Evolutionary conservation across 2,329 filamentous ascomycete species (phyloP), one percentile per base, ranked within the genome.

Genomic region (Fonsecaea nubica): DNA sequence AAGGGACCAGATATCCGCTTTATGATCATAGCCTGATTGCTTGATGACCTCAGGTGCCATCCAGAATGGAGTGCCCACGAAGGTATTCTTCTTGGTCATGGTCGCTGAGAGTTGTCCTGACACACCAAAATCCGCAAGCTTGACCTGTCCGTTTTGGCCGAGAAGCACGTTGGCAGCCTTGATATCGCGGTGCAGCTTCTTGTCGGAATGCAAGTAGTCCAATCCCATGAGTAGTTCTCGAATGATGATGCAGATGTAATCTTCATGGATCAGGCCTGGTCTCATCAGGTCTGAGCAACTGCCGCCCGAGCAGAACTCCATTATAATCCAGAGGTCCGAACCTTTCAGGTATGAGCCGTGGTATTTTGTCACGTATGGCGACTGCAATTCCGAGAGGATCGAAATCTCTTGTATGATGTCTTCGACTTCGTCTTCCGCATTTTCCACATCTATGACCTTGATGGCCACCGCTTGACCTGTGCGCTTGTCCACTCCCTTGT

Each of bases 81-180:
- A 99, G 0, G 94, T 98, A 77, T 98, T 98, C 82, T 98, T 98
- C 85, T 98, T 98, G 69, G 94, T 97, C 93, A 98, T 98, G 58
- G 94, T 99, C 6, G 94, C 94, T 9, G 94, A 96, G 25, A 98
- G 85, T 80, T 98, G 95, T 33, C 94, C 94, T 0, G 94, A 97
- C 6, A 99, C 95, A 65, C 94, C 94, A 80, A 99, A 99, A 77
- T 99, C 94, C 13, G 94, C 94, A 64, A 98, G 84, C 79, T 99
- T 99, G 73, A 99, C 94, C 80, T 98, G 95, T 2, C 95, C 95
- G 76, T 91, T 96, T 58, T 92, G 88, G 67, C 91, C 90, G 5
- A 99, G 86, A 38, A 99, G 84, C 35, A 99, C 89, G 75, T 99
- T 99, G 71, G 95, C 95, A 75, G 95, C 94, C 82, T 99, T 99